phyloP scores from a whole-genome alignment of 2,329 filamentous ascomycete species.

The Zelopaecilomyces penicillatus region DNA sequence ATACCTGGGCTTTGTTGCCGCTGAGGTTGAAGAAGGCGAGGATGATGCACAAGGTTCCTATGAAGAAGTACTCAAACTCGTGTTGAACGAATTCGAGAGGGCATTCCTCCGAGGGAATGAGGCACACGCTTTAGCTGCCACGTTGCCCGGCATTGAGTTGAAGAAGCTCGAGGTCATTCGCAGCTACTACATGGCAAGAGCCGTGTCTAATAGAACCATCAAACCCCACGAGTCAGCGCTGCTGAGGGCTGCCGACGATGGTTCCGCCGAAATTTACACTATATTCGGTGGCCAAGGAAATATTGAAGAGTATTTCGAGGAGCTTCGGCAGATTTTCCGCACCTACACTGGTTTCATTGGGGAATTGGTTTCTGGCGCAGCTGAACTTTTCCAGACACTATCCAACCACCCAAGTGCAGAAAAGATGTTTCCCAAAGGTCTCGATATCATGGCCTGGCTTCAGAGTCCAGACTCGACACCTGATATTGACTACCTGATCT shows the following conservation, averaged over 20 bases:
- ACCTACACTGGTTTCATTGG: slow-evolving; percentile 89
- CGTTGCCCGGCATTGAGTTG: slow-evolving; percentile 77
- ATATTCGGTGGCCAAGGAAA: slow-evolving; percentile 97
- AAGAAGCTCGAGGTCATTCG: slow-evolving; percentile 89
- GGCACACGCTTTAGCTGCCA: slow-evolving; percentile 80
- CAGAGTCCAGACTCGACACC: slow-evolving; percentile 83
- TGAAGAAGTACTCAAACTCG: slow-evolving; percentile 83
- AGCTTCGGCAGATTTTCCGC: slow-evolving; percentile 81
- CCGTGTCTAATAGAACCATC: slow-evolving; percentile 75
- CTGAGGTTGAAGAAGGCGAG: slow-evolving; percentile 85
- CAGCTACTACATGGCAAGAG: slow-evolving; percentile 85
- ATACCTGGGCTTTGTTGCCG: slow-evolving; percentile 84
- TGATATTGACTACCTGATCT: slow-evolving; percentile 88
- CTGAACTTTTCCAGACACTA: slow-evolving; percentile 78
- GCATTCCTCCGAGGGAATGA: slow-evolving; percentile 93
- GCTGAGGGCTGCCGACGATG: slow-evolving; percentile 78
- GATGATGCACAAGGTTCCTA: slow-evolving; percentile 83
- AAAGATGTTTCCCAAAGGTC: slow-evolving; percentile 95
- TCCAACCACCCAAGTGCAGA: slow-evolving; percentile 77
- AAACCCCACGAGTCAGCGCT: slow-evolving; percentile 91
- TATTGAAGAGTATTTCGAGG: slow-evolving; percentile 99
- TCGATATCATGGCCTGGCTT: slow-evolving; percentile 91
- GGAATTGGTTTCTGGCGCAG: slow-evolving; percentile 71
- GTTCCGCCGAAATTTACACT: slow-evolving; percentile 76
- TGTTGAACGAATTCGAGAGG: slow-evolving; percentile 93